Evolutionary conservation across 768 basidiomycete genomes (phyloP).

Genomic region (Suillus placidus): DNA sequence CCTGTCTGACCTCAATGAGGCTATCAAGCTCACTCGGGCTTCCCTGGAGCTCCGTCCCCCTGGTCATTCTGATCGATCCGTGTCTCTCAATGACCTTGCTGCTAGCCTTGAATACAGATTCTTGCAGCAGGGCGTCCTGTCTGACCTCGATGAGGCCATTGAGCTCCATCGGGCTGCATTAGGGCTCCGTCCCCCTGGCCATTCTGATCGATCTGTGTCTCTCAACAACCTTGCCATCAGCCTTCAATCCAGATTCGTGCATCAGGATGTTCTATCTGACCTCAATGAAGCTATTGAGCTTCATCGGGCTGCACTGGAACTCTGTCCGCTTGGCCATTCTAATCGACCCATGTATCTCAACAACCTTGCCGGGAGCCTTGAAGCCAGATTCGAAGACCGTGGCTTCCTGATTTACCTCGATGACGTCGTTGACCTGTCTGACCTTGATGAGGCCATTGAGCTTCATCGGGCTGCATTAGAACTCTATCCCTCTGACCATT

Average conservation of each 20-base stretch:
- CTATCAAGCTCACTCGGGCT: conserved; percentile 11
- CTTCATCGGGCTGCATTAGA: no score
- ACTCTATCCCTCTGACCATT: no score
- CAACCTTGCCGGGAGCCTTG: conserved; percentile 16
- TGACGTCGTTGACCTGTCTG: no score
- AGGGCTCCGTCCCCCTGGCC: background rate
- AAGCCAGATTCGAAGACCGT: conserved; percentile 11
- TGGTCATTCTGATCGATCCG: background rate
- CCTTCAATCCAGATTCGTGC: conserved; percentile 15
- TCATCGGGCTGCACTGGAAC: conserved; percentile 2
- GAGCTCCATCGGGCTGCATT: background rate
- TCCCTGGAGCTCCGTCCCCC: conserved; percentile 2
- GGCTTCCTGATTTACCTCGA: no score
- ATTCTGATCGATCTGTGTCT: background rate
- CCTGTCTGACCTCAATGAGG: conserved; percentile 19
- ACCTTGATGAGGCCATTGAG: no score
- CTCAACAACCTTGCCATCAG: conserved; percentile 19
- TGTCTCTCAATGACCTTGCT: conserved; percentile 17
- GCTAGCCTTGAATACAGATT: background rate
- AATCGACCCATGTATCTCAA: conserved; percentile 3
- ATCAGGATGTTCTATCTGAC: conserved; percentile 12
- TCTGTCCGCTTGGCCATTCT: background rate
- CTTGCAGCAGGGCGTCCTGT: background rate
- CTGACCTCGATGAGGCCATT: conserved; percentile 6
- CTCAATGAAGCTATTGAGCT: conserved; percentile 10